Percentiles rank a stretch among this genome's conserved stretches.
These are phyloP conservation scores for Neolentinus lepideus DNA, from an alignment of 1,284 basidiomycete species.

Conservation along the genomic window DNA sequence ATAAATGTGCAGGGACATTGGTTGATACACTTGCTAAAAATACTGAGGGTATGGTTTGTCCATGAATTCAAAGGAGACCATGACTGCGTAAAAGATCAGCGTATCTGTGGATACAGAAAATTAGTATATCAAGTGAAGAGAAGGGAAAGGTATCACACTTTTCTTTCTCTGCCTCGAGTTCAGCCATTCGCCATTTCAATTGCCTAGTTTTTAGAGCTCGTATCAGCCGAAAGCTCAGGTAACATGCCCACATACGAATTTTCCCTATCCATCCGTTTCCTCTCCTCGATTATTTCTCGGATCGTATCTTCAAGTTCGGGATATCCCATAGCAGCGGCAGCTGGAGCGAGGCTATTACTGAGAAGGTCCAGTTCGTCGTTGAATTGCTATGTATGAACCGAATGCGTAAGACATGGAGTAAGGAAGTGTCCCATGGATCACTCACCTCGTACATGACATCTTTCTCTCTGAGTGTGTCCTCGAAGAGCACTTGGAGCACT, in stretches of 20 bases:
- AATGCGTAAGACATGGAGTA: slow-evolving; percentile 6
- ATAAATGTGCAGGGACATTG: neutral
- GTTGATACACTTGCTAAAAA: neutral
- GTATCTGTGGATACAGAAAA: slow-evolving; percentile 40
- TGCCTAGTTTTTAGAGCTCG: slow-evolving; percentile 32
- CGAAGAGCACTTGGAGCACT: slow-evolving; percentile 66
- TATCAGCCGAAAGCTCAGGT: neutral
- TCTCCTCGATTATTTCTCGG: slow-evolving; percentile 61
- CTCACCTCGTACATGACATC: slow-evolving; percentile 86
- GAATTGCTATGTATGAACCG: slow-evolving; percentile 61
- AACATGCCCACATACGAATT: slow-evolving; percentile 56
- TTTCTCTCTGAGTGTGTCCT: slow-evolving; percentile 77
- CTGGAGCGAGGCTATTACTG: slow-evolving; percentile 14
- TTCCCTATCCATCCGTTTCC: slow-evolving; percentile 67
- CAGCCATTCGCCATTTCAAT: slow-evolving; percentile 64
- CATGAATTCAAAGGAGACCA: slow-evolving; percentile 36
- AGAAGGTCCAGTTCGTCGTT: slow-evolving; percentile 87
- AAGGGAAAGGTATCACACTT: slow-evolving; percentile 47
- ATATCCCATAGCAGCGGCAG: too few species aligned
- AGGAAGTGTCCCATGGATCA: slow-evolving; percentile 3
- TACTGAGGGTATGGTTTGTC: slow-evolving; percentile 1
- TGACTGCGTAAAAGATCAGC: slow-evolving; percentile 54
- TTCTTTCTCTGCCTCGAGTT: slow-evolving; percentile 68
- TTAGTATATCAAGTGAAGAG: slow-evolving; percentile 2
- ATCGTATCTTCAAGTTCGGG: too few species aligned